Base-by-base conservation (phyloP, 2,329 filamentous ascomycete genomes). In the Cordyceps cateniannulata region DNA sequence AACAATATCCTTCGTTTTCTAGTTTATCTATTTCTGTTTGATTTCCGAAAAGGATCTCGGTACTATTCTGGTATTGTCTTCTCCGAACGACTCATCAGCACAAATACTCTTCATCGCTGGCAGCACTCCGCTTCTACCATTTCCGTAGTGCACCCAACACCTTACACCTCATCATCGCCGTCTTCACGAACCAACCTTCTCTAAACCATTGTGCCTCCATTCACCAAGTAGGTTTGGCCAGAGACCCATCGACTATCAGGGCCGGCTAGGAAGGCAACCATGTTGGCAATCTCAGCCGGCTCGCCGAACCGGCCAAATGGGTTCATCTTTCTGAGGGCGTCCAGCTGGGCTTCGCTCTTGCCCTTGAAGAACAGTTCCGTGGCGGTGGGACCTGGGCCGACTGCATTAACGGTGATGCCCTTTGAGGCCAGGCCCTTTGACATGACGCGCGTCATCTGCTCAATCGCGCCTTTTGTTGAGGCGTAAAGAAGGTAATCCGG, bases 401-500 rank as follows among this genome's bases (percentile, higher is more conserved):
- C 68, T 9, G 75, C 75, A 60, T 79, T 79, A 62, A 79, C 76
- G 4, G 70, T 73, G 68, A 85, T 81, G 2, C 78, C 78, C 65
- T 77, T 79, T 10, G 71, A 65, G 1, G 75, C 81, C 24, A 85
- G 75, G 57, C 85, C 82, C 69, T 84, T 85, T 49, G 79, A 76
- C 62, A 85, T 69, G 3, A 79, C 71, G 12, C 82, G 77, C 0
- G 78, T 78, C 73, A 86, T 79, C 69, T 85, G 81, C 69, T 86
- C 83, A 45, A 87, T 76, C 9, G 83, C 81, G 52, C 82, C 84
- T 67, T 87, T 87, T 48, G 79, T 82, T 0, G 78, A 72, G 10
- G 74, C 75, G 68, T 86, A 87, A 9, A 83, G 73, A 18, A 81
- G 71, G 63, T 84, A 83, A 0, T 67, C 63, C 0, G 79, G 75